A percentile compares a stretch with the other conserved stretches of the same genome.
Conservation (phyloP, 2,329 filamentous ascomycete species). For the Fusarium sulawesiense region DNA sequence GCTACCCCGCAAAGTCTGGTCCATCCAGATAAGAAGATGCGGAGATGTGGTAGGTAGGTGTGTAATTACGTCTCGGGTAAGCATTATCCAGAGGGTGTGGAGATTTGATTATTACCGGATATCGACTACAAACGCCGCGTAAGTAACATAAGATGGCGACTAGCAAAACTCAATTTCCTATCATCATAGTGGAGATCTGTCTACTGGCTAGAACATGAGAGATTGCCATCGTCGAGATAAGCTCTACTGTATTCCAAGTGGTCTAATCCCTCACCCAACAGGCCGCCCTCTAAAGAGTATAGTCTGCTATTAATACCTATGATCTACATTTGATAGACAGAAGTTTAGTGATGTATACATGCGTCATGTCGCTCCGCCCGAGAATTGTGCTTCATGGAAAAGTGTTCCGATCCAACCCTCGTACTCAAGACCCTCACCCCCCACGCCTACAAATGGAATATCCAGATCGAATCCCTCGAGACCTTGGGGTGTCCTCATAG, state of each 20-base stretch:
- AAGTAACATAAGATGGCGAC: background rate
- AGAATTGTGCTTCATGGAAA: background rate
- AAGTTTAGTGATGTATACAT: background rate
- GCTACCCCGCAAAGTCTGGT: background rate
- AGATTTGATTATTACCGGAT: background rate
- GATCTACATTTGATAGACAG: background rate
- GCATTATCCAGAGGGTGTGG: background rate
- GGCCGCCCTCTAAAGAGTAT: background rate
- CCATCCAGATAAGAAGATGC: background rate
- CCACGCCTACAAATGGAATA: background rate
- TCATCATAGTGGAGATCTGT: fast-evolving
- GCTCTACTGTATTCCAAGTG: background rate
- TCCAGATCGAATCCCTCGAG: background rate
- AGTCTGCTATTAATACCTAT: background rate
- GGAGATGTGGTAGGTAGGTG: background rate
- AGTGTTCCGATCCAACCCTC: background rate
- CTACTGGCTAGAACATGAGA: background rate
- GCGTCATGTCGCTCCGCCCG: background rate
- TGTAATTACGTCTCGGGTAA: background rate
- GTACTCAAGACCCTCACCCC: background rate
- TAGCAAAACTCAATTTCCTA: background rate
- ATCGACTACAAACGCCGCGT: background rate
- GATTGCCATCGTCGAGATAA: background rate
- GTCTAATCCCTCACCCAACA: background rate
- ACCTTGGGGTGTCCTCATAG: background rate